These are phyloP conservation scores for Podila minutissima DNA, from an alignment of 192 early-diverging fungal genomes.

Conservation along the genomic window DNA sequence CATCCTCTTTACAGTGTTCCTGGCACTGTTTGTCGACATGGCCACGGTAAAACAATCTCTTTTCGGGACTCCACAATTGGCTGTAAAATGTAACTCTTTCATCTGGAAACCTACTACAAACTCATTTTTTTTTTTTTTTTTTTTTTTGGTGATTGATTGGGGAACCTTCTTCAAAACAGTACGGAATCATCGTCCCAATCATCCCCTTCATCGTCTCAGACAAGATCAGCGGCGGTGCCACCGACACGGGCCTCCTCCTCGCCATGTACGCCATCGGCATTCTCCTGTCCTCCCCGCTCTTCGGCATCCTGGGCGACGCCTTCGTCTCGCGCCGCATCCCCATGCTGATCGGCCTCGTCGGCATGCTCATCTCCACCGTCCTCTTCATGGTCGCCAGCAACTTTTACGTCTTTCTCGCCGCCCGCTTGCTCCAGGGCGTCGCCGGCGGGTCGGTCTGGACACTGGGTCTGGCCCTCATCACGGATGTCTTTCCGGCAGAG, in stretches of 20 bases:
- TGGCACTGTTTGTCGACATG: slow-evolving; percentile 46
- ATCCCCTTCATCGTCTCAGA: slow-evolving; percentile 76
- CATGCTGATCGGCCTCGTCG: slow-evolving; percentile 76
- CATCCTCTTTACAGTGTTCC: slow-evolving; percentile 43
- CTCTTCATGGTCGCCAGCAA: slow-evolving; percentile 71
- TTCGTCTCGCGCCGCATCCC: slow-evolving; percentile 68
- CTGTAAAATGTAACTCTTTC: no score
- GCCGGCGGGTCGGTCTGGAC: slow-evolving; percentile 80
- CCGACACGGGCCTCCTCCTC: slow-evolving; percentile 71
- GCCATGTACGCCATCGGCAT: slow-evolving; percentile 69
- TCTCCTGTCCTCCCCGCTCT: slow-evolving; percentile 66
- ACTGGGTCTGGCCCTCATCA: slow-evolving; percentile 73
- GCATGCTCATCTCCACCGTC: slow-evolving; percentile 67
- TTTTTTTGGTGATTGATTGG: no score
- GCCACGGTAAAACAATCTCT: slow-evolving; percentile 42
- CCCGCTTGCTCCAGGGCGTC: slow-evolving; percentile 74
- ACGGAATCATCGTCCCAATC: slow-evolving; percentile 76
- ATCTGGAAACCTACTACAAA: no score
- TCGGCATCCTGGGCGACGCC: slow-evolving; percentile 74
- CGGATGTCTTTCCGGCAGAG: slow-evolving; percentile 62
- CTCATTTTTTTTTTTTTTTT: no score
- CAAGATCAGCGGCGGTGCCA: slow-evolving; percentile 62
- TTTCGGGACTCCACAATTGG: no score
- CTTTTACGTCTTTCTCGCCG: slow-evolving; percentile 70
- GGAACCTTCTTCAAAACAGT: no score